These are phyloP conservation scores for Sporisorium graminicola DNA, from an alignment of 1,284 basidiomycete species.

Conservation along the genomic window DNA sequence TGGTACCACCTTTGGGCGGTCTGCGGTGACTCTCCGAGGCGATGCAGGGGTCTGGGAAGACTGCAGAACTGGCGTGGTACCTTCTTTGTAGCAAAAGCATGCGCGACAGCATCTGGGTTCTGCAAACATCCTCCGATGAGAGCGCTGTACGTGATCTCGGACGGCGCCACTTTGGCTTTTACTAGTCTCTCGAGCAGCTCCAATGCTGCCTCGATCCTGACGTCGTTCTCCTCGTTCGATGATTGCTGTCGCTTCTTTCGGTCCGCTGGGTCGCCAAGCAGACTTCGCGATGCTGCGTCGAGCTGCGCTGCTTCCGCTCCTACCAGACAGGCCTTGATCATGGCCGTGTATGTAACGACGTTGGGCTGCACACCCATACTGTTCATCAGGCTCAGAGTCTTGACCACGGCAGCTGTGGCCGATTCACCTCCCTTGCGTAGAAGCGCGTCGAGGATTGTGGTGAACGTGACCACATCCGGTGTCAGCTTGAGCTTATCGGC, in stretches of 20 bases:
- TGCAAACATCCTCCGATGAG: slow-evolving; percentile 48
- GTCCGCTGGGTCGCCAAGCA: slow-evolving; percentile 14
- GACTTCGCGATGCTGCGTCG: slow-evolving; percentile 22
- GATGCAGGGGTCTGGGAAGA: slow-evolving; percentile 19
- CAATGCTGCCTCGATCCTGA: slow-evolving; percentile 52
- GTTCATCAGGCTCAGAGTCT: slow-evolving; percentile 56
- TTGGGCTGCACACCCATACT: slow-evolving; percentile 53
- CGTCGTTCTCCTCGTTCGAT: background rate
- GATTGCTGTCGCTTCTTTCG: background rate
- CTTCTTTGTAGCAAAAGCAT: slow-evolving; percentile 14
- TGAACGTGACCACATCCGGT: slow-evolving; percentile 63
- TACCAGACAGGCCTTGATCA: slow-evolving; percentile 62
- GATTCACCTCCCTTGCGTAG: slow-evolving; percentile 49
- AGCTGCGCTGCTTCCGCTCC: slow-evolving; percentile 37
- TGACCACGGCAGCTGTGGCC: slow-evolving; percentile 34
- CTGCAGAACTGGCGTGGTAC: slow-evolving; percentile 21
- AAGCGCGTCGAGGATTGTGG: slow-evolving; percentile 61
- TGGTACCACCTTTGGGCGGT: slow-evolving; percentile 18
- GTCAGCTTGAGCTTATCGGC: slow-evolving; percentile 39
- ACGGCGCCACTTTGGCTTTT: slow-evolving; percentile 48
- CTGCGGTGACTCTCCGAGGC: slow-evolving; percentile 18
- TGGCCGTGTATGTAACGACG: slow-evolving; percentile 58
- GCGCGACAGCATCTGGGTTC: slow-evolving; percentile 29
- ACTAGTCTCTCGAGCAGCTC: slow-evolving; percentile 59
- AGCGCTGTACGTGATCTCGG: slow-evolving; percentile 56